Evolutionary conservation across 768 basidiomycete genomes (phyloP), one percentile per base, ranked within the genome.

Genomic region (Suillus occidentalis): DNA sequence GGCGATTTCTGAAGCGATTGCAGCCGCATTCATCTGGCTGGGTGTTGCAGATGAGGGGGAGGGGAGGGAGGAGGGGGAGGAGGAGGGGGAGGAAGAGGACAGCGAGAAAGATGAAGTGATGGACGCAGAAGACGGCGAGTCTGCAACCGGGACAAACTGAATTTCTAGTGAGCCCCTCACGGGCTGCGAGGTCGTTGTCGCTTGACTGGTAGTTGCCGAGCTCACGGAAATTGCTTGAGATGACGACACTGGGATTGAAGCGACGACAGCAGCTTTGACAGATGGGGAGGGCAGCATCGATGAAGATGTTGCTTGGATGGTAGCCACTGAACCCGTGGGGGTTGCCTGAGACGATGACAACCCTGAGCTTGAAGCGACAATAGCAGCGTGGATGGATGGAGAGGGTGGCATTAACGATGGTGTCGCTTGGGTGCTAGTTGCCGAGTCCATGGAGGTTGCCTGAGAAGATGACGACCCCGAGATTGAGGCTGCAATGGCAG

Each of bases 1-100:
- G 28, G 61, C 73, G 34, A 75, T 36, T 25, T 58, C 65, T 10
- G 75, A 71, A 10, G 73, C 73, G 18, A 71, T 63, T 8, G 60
- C 71, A 22, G 37, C 31, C 20, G 73, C 61, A 36, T 75, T 37
- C 53, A 55, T n/a, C 20, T 10, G 53, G 20, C 53, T 36, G 31
- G 64, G 64, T 42, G 63, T 49, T 13, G 52, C 10, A 22, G 64
- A 49, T n/a, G 4, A 25, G 40, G 72, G 58, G 18, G 61, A 50
- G n/a, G 49, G 9, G 6, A 47, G 61, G 37, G 70, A 25, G 1
- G 58, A n/a, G 3, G 31, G 31, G 4, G 31, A 36, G 34, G 34
- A 36, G 5, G 47, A 49, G 0, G 72, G 37, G 0, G 58, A 37
- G 1, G 43, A 22, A 8, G 70, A 55, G 0, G 52, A 55, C 5